Conservation (phyloP, 139 green algal species). For the Spirogloea muscicola region DNA sequence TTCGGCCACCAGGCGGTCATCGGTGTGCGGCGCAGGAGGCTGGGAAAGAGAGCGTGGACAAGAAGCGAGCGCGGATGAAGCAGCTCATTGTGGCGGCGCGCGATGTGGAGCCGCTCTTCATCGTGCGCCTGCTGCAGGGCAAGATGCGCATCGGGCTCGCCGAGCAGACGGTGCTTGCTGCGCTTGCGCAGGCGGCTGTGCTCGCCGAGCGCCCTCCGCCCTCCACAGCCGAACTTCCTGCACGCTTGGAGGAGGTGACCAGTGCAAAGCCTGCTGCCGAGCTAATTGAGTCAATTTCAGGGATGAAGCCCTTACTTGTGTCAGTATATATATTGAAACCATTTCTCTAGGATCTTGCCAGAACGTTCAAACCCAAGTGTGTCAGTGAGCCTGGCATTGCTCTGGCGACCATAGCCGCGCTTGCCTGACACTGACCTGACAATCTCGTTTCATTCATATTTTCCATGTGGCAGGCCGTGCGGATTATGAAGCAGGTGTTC, state of each 20-base stretch:
- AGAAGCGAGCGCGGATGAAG: conserved; percentile 61
- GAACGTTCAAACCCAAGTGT: too few relatives aligned
- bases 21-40: conserved; percentile 30
- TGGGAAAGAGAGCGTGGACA: conserved; percentile 25
- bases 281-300: too few relatives aligned
- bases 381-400: too few relatives aligned
- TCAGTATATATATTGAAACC: too few relatives aligned
- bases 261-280: not conserved
- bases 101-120: conserved; percentile 81
- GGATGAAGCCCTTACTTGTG: too few relatives aligned
- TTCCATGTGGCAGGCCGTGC: conserved; percentile 3
- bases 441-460: not conserved
- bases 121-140: conserved; percentile 65
- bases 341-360: too few relatives aligned
- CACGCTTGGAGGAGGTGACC: conserved; percentile 9
- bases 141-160: conserved; percentile 96
- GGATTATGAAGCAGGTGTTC: conserved; percentile 73
- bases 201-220: conserved; percentile 55
- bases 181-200: conserved; percentile 79
- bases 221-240: conserved; percentile 6
- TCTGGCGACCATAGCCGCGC: too few relatives aligned
- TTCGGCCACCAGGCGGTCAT: not conserved
- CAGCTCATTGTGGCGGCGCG: conserved; percentile 80
- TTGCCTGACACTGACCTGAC: too few relatives aligned
- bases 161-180: conserved; percentile 85